These are phyloP conservation scores for Sordariomycetes sp. DNA, from an alignment of 2,329 filamentous ascomycete genomes.

Conservation along the genomic window DNA sequence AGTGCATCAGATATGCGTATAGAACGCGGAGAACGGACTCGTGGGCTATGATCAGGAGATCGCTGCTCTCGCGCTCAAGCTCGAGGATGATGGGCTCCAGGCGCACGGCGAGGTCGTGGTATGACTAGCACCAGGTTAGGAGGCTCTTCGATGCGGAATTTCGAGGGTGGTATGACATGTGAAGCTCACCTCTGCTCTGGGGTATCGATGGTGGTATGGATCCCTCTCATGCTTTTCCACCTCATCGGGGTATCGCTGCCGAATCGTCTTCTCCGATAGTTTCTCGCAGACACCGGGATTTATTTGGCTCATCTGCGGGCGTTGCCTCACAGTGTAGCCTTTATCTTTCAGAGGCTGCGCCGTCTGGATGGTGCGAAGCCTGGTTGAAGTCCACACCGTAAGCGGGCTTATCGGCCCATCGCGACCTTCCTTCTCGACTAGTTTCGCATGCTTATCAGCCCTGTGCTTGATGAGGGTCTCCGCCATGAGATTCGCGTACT, in stretches of 20 bases:
- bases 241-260: conserved; percentile 75
- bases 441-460: conserved; percentile 61
- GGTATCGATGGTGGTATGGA: conserved; percentile 94
- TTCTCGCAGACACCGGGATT: conserved; percentile 95
- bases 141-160: neutral
- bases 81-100: conserved; percentile 97
- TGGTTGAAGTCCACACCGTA: conserved; percentile 89
- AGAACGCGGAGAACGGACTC: conserved; percentile 94
- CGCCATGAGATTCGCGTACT: conserved; percentile 77
- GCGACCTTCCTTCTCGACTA: conserved; percentile 54
- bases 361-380: conserved; percentile 82
- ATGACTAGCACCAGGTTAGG: conserved; percentile 50
- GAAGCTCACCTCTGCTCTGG: conserved; percentile 65
- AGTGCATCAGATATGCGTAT: conserved; percentile 97
- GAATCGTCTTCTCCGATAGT: conserved; percentile 72
- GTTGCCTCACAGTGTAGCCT: conserved; percentile 78
- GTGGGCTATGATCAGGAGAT: conserved; percentile 95
- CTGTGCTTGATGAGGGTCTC: conserved; percentile 73
- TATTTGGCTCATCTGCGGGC: conserved; percentile 93
- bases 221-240: conserved; percentile 86
- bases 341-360: conserved; percentile 64
- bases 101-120: conserved; percentile 95
- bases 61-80: conserved; percentile 90
- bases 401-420: conserved; percentile 63
- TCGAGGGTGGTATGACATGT: neutral